phyloP scores from a whole-genome alignment of 768 basidiomycete species.

The Udeniomyces megalosporus region DNA sequence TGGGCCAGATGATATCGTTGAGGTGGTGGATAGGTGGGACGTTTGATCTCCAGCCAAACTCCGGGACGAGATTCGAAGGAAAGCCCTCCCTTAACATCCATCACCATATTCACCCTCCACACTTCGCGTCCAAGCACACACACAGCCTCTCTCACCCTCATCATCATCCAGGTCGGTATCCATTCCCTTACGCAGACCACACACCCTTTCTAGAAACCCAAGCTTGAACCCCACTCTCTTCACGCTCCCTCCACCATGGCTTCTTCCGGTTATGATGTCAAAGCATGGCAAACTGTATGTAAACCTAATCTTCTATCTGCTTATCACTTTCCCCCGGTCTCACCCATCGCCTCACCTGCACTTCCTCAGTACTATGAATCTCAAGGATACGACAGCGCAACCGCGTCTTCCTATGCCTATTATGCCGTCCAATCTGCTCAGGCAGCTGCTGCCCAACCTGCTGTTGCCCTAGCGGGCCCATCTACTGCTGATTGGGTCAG shows the following conservation, averaged over 20 bases:
- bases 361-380: constrained; percentile 7
- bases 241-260: not conserved
- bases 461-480: too few species aligned
- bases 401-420: constrained; percentile 2
- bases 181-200: not conserved
- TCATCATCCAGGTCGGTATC: not conserved
- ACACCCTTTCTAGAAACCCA: not conserved
- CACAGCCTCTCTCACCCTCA: not conserved
- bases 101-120: not conserved
- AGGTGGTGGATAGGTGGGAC: not conserved
- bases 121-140: not conserved
- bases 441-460: too few species aligned
- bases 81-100: not conserved
- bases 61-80: not conserved
- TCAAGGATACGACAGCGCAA: constrained; percentile 14
- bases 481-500: too few species aligned
- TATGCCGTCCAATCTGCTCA: not conserved
- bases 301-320: not conserved
- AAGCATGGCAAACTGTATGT: constrained; percentile 11
- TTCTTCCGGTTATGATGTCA: constrained; percentile 6
- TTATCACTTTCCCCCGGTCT: not conserved
- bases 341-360: not conserved
- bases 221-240: too few species aligned
- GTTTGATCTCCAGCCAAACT: not conserved
- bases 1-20: not conserved